phyloP scores from a whole-genome alignment of 202 grass and related monocot species.

The Dendrocalamus latiflorus region DNA sequence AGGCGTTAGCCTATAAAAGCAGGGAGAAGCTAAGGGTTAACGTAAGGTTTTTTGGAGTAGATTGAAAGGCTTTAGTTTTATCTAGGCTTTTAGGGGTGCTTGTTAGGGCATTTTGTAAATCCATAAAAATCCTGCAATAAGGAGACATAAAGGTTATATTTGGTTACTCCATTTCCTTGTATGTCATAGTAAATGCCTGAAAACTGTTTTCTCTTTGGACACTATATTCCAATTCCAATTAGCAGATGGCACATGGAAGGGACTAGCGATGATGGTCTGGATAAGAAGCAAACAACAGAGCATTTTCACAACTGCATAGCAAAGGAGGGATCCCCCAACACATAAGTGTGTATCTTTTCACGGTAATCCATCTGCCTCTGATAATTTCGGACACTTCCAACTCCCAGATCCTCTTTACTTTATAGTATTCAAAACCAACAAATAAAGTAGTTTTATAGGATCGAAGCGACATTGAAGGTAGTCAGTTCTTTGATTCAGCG shows the following conservation, averaged over 20 bases:
- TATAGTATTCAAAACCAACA: not conserved
- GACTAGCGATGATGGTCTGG: not conserved
- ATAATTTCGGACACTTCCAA: not conserved
- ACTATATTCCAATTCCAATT: not conserved
- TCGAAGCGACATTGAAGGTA: not conserved
- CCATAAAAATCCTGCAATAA: not conserved
- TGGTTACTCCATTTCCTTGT: not conserved
- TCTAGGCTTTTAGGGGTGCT: no score
- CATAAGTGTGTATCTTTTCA: no score
- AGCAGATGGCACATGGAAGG: not conserved
- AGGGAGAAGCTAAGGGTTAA: no score
- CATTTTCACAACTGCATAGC: not conserved
- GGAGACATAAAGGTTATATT: not conserved
- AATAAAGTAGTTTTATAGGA: not conserved
- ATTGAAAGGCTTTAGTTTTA: no score
- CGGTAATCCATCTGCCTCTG: not conserved
- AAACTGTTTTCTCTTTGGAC: not conserved
- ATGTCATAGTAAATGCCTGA: not conserved
- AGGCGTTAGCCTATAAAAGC: no score
- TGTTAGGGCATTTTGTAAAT: no score
- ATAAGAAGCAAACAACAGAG: conserved; percentile 22
- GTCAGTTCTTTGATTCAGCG: not conserved
- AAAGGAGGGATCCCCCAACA: not conserved
- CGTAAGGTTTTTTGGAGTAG: no score
- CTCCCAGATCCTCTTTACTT: not conserved